Percentiles rank a stretch among this genome's conserved stretches.
Conservation (phyloP, 371 early-diverging fungal species). For the Mortierella sp. region DNA sequence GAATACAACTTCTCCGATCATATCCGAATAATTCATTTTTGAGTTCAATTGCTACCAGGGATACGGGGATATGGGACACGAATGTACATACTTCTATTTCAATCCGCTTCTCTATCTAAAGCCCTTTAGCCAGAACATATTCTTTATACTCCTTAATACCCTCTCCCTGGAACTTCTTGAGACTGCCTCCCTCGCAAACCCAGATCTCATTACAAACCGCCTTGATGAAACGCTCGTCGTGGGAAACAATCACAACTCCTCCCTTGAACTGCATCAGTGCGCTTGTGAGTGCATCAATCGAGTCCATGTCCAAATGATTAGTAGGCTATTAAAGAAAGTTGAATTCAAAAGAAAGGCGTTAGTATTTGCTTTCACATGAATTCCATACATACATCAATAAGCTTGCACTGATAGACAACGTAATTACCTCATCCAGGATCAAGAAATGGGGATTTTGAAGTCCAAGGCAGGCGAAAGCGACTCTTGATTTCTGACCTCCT, state of each 20-base stretch:
- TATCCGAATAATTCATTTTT: constrained; percentile 12
- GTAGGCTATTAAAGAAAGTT: constrained; percentile 68
- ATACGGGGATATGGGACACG: too few relatives aligned
- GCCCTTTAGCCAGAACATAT: constrained; percentile 45
- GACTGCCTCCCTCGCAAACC: constrained; percentile 92
- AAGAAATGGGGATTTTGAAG: constrained; percentile 94
- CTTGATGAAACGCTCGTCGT: constrained; percentile 98
- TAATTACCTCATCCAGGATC: constrained; percentile 92
- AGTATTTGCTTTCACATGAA: neutral
- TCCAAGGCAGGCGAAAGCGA: constrained; percentile 96
- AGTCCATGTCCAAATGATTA: constrained; percentile 95
- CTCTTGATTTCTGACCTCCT: constrained; percentile 98
- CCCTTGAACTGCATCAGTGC: constrained; percentile 96
- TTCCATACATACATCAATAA: neutral
- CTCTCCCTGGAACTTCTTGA: constrained; percentile 81
- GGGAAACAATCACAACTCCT: constrained; percentile 97
- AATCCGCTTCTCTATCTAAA: constrained; percentile 5
- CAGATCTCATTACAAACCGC: constrained; percentile 96
- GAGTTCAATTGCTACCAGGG: neutral
- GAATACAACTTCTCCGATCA: constrained; percentile 17
- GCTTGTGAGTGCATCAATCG: constrained; percentile 96
- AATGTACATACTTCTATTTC: too few relatives aligned
- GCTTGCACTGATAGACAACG: neutral
- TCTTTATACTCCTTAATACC: constrained; percentile 92
- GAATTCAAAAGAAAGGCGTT: neutral